A percentile compares a stretch with the other conserved stretches of the same genome.
phyloP scores from a whole-genome alignment of 2,329 filamentous ascomycete genomes.

The Pestalotiopsis sp. region DNA sequence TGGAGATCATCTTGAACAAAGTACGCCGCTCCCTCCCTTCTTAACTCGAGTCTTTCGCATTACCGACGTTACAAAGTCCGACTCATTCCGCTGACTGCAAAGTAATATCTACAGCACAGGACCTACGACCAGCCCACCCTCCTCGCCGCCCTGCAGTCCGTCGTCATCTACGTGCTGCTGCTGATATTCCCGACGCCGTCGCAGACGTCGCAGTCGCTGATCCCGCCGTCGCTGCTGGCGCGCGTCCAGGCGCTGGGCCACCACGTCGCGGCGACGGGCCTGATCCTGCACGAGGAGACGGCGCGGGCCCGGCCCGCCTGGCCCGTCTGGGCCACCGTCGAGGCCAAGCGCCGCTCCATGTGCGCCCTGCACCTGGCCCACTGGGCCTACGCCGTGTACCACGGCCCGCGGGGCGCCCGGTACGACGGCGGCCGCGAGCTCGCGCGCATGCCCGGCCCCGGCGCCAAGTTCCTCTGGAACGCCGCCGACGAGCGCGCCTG shows the following conservation, averaged over 20 bases:
- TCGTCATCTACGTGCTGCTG: constrained; percentile 39
- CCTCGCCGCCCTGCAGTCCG: constrained; percentile 36
- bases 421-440: constrained; percentile 37
- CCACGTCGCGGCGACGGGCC: constrained; percentile 32
- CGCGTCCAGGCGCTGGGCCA: constrained; percentile 33
- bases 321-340: constrained; percentile 48
- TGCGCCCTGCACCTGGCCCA: constrained; percentile 37
- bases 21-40: constrained; percentile 24
- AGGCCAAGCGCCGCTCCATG: constrained; percentile 53
- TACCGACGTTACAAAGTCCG: neutral
- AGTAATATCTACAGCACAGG: constrained; percentile 27
- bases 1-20: constrained; percentile 31
- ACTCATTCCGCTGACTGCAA: neutral
- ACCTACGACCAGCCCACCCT: constrained; percentile 34
- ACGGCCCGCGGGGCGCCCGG: constrained; percentile 26
- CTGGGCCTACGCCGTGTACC: constrained; percentile 40
- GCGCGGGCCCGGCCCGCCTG: constrained; percentile 33
- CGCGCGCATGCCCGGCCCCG: constrained; percentile 39
- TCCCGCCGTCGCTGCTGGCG: constrained; percentile 30
- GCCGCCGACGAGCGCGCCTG: constrained; percentile 34
- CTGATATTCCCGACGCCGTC: constrained; percentile 36
- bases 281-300: constrained; percentile 37
- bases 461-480: constrained; percentile 40
- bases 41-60: neutral
- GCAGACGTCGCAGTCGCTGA: constrained; percentile 21